Percentiles rank a stretch among this genome's conserved stretches.
Evolutionary conservation across 2,329 filamentous ascomycete species (phyloP).

Genomic region (Arthrobotrys entomopaga): DNA sequence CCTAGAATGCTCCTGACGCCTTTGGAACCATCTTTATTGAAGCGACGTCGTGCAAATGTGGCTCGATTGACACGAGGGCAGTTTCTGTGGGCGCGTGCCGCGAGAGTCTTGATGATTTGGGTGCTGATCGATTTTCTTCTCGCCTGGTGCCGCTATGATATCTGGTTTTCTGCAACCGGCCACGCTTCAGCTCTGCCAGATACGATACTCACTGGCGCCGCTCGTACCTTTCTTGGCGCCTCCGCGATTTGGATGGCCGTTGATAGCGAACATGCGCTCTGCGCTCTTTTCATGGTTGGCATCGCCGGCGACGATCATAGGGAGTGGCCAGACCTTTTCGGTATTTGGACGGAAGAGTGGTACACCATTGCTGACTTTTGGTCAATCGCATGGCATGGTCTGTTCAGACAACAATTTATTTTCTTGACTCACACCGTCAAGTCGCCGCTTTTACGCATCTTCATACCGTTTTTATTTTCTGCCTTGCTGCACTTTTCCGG

Average conservation of each 20-base stretch:
- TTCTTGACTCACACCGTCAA: constrained; percentile 38
- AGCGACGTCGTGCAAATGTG: constrained; percentile 27
- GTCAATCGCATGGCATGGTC: constrained; percentile 46
- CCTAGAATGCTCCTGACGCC: constrained; percentile 44
- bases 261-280: constrained; percentile 28
- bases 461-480: constrained; percentile 46
- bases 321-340: constrained; percentile 48
- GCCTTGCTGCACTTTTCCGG: constrained; percentile 45
- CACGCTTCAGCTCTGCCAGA: constrained; percentile 19
- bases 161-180: constrained; percentile 21
- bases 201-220: constrained; percentile 7
- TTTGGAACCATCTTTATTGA: constrained; percentile 34
- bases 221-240: constrained; percentile 27
- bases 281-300: constrained; percentile 26
- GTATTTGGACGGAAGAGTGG: constrained; percentile 48
- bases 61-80: constrained; percentile 4
- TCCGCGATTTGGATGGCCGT: constrained; percentile 50
- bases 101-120: constrained; percentile 33
- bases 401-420: constrained; percentile 45
- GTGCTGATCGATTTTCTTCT: constrained; percentile 40
- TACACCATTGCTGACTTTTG: constrained; percentile 51
- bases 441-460: constrained; percentile 16
- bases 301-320: constrained; percentile 30
- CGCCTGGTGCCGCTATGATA: constrained; percentile 41
- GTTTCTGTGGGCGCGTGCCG: constrained; percentile 19